phyloP scores from a whole-genome alignment of 768 basidiomycete species.

The Lentinula edodes region DNA sequence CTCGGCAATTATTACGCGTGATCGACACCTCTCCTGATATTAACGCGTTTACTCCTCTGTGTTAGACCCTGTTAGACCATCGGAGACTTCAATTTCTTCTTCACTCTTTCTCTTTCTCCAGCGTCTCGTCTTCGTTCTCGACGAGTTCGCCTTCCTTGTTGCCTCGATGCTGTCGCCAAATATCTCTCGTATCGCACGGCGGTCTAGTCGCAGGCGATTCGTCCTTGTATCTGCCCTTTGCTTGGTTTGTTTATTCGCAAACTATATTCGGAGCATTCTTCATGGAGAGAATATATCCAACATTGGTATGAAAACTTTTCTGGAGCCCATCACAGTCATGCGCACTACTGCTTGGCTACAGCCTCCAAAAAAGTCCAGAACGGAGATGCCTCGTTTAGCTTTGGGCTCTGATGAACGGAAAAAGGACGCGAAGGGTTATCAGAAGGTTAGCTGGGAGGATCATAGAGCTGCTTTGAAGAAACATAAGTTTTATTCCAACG shows the following conservation, averaged over 20 bases:
- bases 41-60: too few species aligned
- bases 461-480: not conserved
- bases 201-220: not conserved
- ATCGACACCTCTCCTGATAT: not conserved
- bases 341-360: not conserved
- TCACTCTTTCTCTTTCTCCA: too few species aligned
- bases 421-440: not conserved
- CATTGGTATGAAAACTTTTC: not conserved
- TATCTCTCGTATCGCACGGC: not conserved
- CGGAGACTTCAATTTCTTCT: not conserved
- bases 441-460: not conserved
- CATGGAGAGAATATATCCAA: not conserved
- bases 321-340: not conserved
- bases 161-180: not conserved
- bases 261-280: not conserved
- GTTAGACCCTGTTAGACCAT: too few species aligned
- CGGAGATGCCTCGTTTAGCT: not conserved
- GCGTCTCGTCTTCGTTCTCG: not conserved
- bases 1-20: not conserved
- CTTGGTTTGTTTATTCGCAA: not conserved
- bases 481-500: slow-evolving; percentile 27
- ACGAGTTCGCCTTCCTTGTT: not conserved
- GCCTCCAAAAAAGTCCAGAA: not conserved
- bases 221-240: not conserved
- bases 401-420: not conserved